Base-by-base conservation (phyloP, 352 stramenopile genomes). In the Pythium utonaiense region DNA sequence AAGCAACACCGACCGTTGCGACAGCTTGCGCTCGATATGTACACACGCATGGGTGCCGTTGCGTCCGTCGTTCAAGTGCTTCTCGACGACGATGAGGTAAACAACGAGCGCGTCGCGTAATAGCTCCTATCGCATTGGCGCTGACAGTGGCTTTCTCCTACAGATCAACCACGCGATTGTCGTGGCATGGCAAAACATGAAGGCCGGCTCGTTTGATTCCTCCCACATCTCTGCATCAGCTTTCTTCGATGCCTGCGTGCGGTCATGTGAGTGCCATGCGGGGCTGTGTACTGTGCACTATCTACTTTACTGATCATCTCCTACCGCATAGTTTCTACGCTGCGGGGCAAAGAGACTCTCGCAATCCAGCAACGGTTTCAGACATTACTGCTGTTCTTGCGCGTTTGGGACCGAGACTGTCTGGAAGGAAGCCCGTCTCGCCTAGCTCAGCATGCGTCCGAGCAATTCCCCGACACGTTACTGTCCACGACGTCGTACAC, bases 21-120 rank as follows among this genome's bases (percentile, higher is more conserved):
- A 50, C 81, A 91, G 69, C 56, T 86, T 12, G 79, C 75, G 0
- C 31, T 89, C 55, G 77, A 89, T 33, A 91, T 91, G 81, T 83
- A 86, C 50, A 85, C 73, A 38, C 77, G 79, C 0, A 53, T 91
- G 4, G 72, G 75, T 6, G 73, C 74, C 3, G 75, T 79, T 48
- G 62, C 57, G 24, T 42, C 73, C 19, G 65, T 90, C 33, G 61
- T 92, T 28, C 62, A 66, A 33, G 75, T 74, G 3, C 64, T 89
- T 48, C 68, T 92, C 51, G 62, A 75, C 17, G 30, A 71, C 6
- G 77, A 70, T 44, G 69, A 86, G 69, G 78, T 86, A 70, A 44
- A 24, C 6, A 14, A 30, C 1, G 8, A 12, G 19, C 2, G 48
- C 22, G 9, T 62, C 66, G 19, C 1, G 17, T 13, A 17, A 27